A percentile compares a stretch with the other conserved stretches of the same genome.
These are phyloP conservation scores for Botrytis galanthina DNA, from an alignment of 2,329 filamentous ascomycete species.

Conservation along the genomic window DNA sequence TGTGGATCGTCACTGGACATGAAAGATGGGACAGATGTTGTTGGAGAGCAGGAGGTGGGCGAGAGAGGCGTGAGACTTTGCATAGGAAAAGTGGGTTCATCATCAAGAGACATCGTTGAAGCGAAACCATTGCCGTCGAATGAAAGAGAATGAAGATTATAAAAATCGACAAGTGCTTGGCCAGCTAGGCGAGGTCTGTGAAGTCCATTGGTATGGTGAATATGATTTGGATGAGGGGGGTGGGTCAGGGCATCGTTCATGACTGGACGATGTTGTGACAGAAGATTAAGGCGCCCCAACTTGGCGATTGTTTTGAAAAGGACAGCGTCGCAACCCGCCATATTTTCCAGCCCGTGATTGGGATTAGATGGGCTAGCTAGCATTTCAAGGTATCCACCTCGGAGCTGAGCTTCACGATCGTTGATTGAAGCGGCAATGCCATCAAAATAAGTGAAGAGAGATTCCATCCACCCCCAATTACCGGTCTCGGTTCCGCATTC, in stretches of 20 bases:
- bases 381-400: constrained; percentile 60
- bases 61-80: constrained; percentile 24
- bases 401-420: constrained; percentile 81
- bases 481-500: constrained; percentile 57
- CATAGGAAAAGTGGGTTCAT: constrained; percentile 50
- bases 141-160: constrained; percentile 53
- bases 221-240: constrained; percentile 27
- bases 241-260: constrained; percentile 44
- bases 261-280: constrained; percentile 68
- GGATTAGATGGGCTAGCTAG: constrained; percentile 60
- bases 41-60: constrained; percentile 40
- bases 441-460: constrained; percentile 92
- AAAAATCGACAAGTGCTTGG: constrained; percentile 47
- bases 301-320: constrained; percentile 84
- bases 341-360: constrained; percentile 64
- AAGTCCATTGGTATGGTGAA: constrained; percentile 33
- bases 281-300: constrained; percentile 78
- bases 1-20: constrained; percentile 53
- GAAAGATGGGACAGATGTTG: not conserved
- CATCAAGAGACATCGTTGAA: constrained; percentile 46
- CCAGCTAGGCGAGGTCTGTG: constrained; percentile 43
- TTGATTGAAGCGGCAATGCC: constrained; percentile 90
- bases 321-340: constrained; percentile 81
- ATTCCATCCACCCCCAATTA: constrained; percentile 85
- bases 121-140: constrained; percentile 69